A percentile compares a stretch with the other conserved stretches of the same genome.
These are phyloP conservation scores for Lagenaria siceraria DNA, from an alignment of 306 rosid species.

Conservation along the genomic window DNA sequence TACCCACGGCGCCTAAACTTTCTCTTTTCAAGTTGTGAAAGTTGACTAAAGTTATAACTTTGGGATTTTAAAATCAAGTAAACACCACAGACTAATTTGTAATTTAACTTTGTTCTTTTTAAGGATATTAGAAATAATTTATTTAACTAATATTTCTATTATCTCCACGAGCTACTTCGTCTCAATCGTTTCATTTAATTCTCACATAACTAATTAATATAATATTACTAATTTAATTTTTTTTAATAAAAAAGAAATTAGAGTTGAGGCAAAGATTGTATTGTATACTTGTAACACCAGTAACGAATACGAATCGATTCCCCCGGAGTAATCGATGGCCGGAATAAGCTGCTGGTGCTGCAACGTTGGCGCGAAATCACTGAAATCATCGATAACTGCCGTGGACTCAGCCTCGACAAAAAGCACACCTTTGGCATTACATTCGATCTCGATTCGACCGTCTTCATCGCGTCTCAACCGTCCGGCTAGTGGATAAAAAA, in stretches of 20 bases:
- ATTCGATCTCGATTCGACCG: no score
- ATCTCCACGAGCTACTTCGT: background rate
- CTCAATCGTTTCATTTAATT: background rate
- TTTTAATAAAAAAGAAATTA: background rate
- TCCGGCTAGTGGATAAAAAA: conserved; percentile 74
- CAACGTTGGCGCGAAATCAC: conserved; percentile 66
- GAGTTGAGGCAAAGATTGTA: background rate
- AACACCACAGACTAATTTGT: no score
- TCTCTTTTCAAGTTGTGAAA: no score
- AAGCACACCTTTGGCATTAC: no score
- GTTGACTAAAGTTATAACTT: no score
- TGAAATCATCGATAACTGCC: conserved; percentile 46
- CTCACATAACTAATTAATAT: background rate
- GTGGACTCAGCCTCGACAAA: no score
- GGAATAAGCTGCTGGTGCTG: conserved; percentile 71
- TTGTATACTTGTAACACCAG: conserved; percentile 55
- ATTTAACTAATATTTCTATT: no score
- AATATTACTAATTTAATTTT: background rate
- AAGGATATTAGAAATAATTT: no score
- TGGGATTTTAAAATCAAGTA: no score
- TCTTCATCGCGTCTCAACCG: conserved; percentile 43
- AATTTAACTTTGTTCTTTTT: no score
- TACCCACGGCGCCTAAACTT: no score
- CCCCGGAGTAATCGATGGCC: conserved; percentile 46
- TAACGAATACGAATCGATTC: conserved; percentile 50